Conservation (phyloP, 441 rosid genomes). For the Pelargonium citronellum region DNA sequence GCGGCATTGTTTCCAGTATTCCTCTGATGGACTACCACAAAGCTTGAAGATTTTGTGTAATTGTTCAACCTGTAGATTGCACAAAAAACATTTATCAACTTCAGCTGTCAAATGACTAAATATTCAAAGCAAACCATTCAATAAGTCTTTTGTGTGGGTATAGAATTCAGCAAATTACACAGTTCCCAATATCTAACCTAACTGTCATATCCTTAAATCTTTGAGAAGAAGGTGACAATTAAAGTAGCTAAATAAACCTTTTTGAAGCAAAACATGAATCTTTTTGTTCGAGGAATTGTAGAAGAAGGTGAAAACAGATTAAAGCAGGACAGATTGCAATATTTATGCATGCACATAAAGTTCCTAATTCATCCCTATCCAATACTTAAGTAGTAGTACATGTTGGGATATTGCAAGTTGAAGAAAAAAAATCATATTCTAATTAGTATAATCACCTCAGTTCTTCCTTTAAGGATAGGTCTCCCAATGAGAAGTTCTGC, state of each 20-base stretch:
- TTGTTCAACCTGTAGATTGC: constrained; percentile 68
- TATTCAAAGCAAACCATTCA: too few species aligned
- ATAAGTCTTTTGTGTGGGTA: background rate
- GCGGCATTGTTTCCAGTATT: constrained; percentile 63
- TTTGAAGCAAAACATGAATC: too few species aligned
- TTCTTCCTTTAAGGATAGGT: constrained; percentile 86
- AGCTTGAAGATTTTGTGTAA: constrained; percentile 84
- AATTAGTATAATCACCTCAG: constrained; percentile 50
- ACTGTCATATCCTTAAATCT: too few species aligned
- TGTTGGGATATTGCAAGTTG: too few species aligned
- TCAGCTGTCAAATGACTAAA: background rate
- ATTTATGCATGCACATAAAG: too few species aligned
- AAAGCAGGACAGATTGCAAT: too few species aligned
- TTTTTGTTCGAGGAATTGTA: too few species aligned
- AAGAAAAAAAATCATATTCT: background rate
- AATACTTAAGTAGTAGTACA: too few species aligned
- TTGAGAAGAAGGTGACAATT: too few species aligned
- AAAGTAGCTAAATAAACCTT: too few species aligned
- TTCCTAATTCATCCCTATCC: too few species aligned
- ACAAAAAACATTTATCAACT: background rate
- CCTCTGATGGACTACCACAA: constrained; percentile 82
- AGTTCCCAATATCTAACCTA: background rate
- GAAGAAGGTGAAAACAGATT: too few species aligned
- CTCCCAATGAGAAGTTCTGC: constrained; percentile 71
- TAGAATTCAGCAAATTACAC: background rate